A percentile compares a stretch with the other conserved stretches of the same genome.
Conservation (phyloP, 805 yeast genomes). For the Yamadazyma ubonensis region DNA sequence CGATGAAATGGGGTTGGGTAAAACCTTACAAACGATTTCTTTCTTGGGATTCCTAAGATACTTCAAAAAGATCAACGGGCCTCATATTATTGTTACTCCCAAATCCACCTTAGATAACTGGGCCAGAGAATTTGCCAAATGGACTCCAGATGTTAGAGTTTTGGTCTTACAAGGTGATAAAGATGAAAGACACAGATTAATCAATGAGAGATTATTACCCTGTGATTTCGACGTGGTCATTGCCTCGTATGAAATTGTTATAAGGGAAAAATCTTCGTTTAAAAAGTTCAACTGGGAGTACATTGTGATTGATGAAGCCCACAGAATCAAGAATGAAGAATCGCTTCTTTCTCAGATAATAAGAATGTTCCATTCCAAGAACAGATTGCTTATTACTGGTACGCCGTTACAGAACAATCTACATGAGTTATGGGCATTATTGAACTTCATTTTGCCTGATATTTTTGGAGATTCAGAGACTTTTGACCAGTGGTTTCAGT, state of each 20-base stretch:
- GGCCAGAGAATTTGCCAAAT: slow-evolving; percentile 70
- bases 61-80: slow-evolving; percentile 59
- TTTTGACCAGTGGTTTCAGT: slow-evolving; percentile 71
- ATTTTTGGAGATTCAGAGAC: slow-evolving; percentile 70
- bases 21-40: slow-evolving; percentile 77
- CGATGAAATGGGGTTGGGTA: slow-evolving; percentile 86
- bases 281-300: slow-evolving; percentile 73
- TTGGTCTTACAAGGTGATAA: slow-evolving; percentile 74
- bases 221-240: slow-evolving; percentile 73
- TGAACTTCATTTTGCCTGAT: slow-evolving; percentile 76
- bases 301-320: slow-evolving; percentile 80
- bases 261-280: slow-evolving; percentile 67
- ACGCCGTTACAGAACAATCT: slow-evolving; percentile 79
- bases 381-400: slow-evolving; percentile 74
- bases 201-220: slow-evolving; percentile 47
- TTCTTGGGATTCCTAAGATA: slow-evolving; percentile 71
- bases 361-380: slow-evolving; percentile 66
- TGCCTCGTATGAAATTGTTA: slow-evolving; percentile 74
- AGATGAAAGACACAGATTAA: slow-evolving; percentile 57
- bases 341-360: slow-evolving; percentile 70
- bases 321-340: slow-evolving; percentile 77
- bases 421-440: slow-evolving; percentile 78
- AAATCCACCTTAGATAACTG: slow-evolving; percentile 80
- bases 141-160: slow-evolving; percentile 79
- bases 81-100: slow-evolving; percentile 74